Evolutionary conservation across 1,284 basidiomycete species (phyloP).

Genomic region (Kalmanozyma brasiliensis): DNA sequence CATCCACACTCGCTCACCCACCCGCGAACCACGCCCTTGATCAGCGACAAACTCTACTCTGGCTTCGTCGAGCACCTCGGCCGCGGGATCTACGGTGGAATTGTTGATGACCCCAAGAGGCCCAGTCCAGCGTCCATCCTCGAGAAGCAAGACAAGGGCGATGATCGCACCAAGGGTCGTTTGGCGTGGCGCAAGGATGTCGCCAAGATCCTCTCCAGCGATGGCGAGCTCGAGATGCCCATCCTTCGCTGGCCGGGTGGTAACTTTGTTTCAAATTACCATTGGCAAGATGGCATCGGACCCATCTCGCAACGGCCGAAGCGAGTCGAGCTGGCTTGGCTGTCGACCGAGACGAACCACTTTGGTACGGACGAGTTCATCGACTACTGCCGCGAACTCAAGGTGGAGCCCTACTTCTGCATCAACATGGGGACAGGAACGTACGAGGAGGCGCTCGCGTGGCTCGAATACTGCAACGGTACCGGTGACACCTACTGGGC

Average conservation of each 20-base stretch:
- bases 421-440: constrained; percentile 77
- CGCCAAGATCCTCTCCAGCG: constrained; percentile 70
- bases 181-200: constrained; percentile 75
- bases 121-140: constrained; percentile 67
- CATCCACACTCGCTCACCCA: constrained; percentile 30
- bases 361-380: constrained; percentile 76
- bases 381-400: constrained; percentile 70
- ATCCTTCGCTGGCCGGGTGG: constrained; percentile 75
- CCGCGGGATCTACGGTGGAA: constrained; percentile 75
- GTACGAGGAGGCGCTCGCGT: constrained; percentile 75
- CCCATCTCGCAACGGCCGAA: constrained; percentile 73
- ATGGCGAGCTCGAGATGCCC: constrained; percentile 73
- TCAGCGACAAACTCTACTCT: constrained; percentile 49
- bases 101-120: constrained; percentile 71
- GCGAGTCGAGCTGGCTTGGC: constrained; percentile 76
- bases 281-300: constrained; percentile 77
- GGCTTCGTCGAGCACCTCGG: constrained; percentile 63
- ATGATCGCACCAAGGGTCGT: constrained; percentile 56
- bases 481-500: constrained; percentile 73
- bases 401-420: constrained; percentile 74
- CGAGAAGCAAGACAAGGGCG: constrained; percentile 51
- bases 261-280: constrained; percentile 74
- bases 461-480: constrained; percentile 77
- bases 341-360: constrained; percentile 75
- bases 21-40: constrained; percentile 21